Evolutionary conservation across 331 rosid genomes (phyloP), one percentile per base, ranked within the genome.

Genomic region (Malus hybrid): DNA sequence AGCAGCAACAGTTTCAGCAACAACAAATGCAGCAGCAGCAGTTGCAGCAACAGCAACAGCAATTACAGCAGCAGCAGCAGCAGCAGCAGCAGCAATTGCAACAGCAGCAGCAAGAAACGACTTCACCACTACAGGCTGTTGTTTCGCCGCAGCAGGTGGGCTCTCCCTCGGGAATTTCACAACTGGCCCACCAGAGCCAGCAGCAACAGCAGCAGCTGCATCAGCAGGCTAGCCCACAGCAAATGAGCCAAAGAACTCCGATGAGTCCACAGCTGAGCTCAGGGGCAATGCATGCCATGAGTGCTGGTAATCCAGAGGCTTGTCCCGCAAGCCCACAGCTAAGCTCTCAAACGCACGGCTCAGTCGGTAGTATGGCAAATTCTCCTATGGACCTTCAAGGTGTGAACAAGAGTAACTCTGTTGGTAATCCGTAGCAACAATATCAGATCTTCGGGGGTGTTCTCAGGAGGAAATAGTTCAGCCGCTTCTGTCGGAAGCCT

Each of bases 261-360:
- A 88, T 95, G 99, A 95, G 99, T 77, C 99, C 97, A 0, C 96
- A 88, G 59, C 90, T 95, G 83, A 95, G 96, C 83, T 87, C 99
- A 11, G 97, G 99, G 67, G 90, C 97, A 60, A 80, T 95, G 56
- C 99, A 89, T 80, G 93, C 86, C 46, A 82, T 89, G 80, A 88
- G 92, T 82, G 84, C 99, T 16, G 97, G 97, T 59, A 95, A 92
- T 81, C 93, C 91, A 7, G 99, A 90, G 77, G 90, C 85, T 72
- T 95, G 97, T 86, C 99, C 97, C 0, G 92, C 97, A 4, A 94
- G 98, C 83, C 97, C 98, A 66, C 97, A 90, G 89, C 85, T 91
- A 86, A 93, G 96, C 81, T 91, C 98, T 72, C 98, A 93, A 85
- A 90, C 97, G 62, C 88, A 86, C 42, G 98, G 96, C 44, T 91